A percentile compares a stretch with the other conserved stretches of the same genome.
phyloP scores from a whole-genome alignment of 169 alveolate genomes.

The Amoebophrya sp. region DNA sequence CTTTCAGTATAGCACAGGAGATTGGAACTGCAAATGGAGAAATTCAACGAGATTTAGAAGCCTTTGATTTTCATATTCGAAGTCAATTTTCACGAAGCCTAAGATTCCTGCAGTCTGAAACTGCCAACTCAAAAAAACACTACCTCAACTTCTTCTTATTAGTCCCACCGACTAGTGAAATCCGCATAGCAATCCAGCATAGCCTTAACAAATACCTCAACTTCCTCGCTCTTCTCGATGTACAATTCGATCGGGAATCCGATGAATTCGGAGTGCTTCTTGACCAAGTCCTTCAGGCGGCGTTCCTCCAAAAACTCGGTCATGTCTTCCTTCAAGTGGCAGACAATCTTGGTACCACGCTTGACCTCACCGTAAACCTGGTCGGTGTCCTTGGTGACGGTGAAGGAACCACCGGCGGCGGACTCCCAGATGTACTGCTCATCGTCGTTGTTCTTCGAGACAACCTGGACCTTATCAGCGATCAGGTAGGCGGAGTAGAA shows the following conservation, averaged over 20 bases:
- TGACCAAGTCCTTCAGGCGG: constrained; percentile 93
- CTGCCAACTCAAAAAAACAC: neutral
- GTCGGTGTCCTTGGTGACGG: constrained; percentile 81
- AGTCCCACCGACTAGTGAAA: neutral
- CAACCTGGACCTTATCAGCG: constrained; percentile 95
- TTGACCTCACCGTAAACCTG: constrained; percentile 63
- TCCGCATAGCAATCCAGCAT: too few relatives aligned
- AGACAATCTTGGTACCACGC: constrained; percentile 39
- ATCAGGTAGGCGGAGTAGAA: constrained; percentile 93
- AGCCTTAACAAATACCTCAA: constrained; percentile 62
- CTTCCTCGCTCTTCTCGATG: constrained; percentile 74
- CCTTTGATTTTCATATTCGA: too few relatives aligned
- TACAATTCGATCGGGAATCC: constrained; percentile 97
- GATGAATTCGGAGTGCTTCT: constrained; percentile 99
- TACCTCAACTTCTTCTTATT: neutral
- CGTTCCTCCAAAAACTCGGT: constrained; percentile 95
- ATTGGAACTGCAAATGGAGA: neutral
- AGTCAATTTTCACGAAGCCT: neutral
- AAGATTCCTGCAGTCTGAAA: neutral
- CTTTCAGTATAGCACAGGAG: too few relatives aligned
- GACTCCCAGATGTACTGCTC: constrained; percentile 97
- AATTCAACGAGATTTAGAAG: neutral
- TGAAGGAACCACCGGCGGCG: constrained; percentile 97
- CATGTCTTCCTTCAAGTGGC: constrained; percentile 80
- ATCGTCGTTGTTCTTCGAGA: constrained; percentile 90